phyloP scores from a whole-genome alignment of 345 rosid species.

The Euphorbia peplus region DNA sequence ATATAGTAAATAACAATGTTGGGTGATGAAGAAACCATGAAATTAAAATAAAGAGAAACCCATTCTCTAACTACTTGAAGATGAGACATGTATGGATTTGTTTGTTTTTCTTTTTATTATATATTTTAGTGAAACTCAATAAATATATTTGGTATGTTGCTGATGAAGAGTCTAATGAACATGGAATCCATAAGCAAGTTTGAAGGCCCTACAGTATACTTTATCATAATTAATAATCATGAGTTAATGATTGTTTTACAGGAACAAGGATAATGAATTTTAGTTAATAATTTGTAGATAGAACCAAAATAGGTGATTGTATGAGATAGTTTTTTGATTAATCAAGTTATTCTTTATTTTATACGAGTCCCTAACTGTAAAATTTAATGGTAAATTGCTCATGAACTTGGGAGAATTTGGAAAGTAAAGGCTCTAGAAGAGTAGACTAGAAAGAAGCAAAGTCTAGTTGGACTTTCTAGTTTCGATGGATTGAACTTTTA shows the following conservation, averaged over 20 bases:
- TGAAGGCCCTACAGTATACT: neutral
- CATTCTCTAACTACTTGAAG: neutral
- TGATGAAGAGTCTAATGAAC: neutral
- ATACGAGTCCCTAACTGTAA: neutral
- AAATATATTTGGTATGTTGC: neutral
- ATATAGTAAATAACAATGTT: too few relatives aligned
- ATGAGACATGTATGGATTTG: neutral
- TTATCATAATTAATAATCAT: neutral
- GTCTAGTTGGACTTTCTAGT: too few relatives aligned
- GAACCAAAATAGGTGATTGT: neutral
- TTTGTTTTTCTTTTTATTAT: neutral
- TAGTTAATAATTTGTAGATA: neutral
- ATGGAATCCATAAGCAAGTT: neutral
- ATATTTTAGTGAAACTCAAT: neutral
- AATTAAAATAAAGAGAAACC: neutral
- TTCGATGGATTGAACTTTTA: too few relatives aligned
- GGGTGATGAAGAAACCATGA: neutral
- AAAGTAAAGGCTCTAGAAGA: too few relatives aligned
- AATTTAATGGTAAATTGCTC: too few relatives aligned
- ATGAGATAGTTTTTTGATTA: neutral
- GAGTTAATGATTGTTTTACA: neutral
- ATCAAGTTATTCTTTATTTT: too few relatives aligned
- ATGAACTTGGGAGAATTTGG: too few relatives aligned
- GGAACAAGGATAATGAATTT: neutral
- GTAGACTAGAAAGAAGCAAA: too few relatives aligned